Base-by-base conservation (phyloP, 495 filamentous ascomycete species). In the Penicillium diatomitis region DNA sequence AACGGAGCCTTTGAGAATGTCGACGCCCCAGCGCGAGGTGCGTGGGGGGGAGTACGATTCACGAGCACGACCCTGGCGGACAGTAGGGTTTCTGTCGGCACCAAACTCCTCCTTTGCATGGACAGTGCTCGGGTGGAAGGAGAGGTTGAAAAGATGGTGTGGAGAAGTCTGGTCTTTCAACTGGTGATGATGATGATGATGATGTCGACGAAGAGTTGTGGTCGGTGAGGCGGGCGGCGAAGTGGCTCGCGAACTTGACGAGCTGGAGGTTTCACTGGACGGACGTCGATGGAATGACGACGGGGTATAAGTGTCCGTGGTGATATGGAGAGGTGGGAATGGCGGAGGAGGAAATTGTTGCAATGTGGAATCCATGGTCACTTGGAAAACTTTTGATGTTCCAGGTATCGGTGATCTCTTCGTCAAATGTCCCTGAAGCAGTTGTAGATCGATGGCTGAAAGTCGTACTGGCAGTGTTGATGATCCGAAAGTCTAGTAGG, bases 81-180 rank as follows among this genome's bases (percentile, higher is more conserved):
- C 33, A 47, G 57, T 67, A 34, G 61, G 55, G 6, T 53, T 61
- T 20, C 20, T 20, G 20, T 20, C 20, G 20, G 20, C 20, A 20
- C 20, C 20, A 20, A 1, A 20, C 1, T 2, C 20, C 20, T 20
- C 20, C 20, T 20, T 20, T 20, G 20, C 20, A 20, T 20, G 20
- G 20, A 20, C 20, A 20, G 54, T 53, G 45, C 10, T 41, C 28
- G 56, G 58, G 44, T 60, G 58, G 56, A 63, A 64, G 39, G 57
- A 52, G 31, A 60, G 59, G 28, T 62, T 60, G 49, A 66, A 63
- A 34, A 67, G 58, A 47, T 57, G 48, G 35, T 58, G 55, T 11
- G 56, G 56, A 2, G 55, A 54, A 20, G 20, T 0, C 20, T 20
- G 20, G 20, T 20, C 20, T 20, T 20, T 20, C 32, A 49, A 9